Evolutionary conservation across 345 rosid genomes (phyloP).

Genomic region (Hirschfeldia incana): DNA sequence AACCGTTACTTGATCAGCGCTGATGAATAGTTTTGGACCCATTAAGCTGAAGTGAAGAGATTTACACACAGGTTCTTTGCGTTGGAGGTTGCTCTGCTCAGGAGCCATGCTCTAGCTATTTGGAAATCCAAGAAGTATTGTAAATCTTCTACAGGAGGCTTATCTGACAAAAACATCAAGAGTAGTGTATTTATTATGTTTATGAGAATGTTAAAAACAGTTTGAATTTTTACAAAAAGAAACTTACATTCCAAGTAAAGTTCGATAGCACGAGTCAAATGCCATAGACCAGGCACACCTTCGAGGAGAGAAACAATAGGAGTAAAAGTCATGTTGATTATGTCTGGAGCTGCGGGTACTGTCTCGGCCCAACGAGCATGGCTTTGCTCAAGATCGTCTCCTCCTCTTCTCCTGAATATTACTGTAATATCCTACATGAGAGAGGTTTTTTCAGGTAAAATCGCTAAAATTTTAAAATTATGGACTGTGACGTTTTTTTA

Average conservation of each 20-base stretch:
- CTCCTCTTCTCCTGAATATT: conserved; percentile 97
- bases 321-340: conserved; percentile 85
- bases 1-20: conserved; percentile 95
- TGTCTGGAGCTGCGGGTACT: conserved; percentile 78
- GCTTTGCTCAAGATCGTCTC: conserved; percentile 97
- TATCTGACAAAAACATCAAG: too few relatives aligned
- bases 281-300: conserved; percentile 84
- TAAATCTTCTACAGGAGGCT: conserved; percentile 84
- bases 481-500: background rate
- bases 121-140: conserved; percentile 95
- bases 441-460: conserved; percentile 34
- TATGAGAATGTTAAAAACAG: too few relatives aligned
- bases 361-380: conserved; percentile 88
- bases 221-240: background rate
- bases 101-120: conserved; percentile 89
- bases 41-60: conserved; percentile 97
- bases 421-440: conserved; percentile 96
- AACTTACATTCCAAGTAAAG: conserved; percentile 91
- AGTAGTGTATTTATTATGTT: too few relatives aligned
- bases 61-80: conserved; percentile 87
- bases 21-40: conserved; percentile 97
- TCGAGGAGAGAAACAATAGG: conserved; percentile 86
- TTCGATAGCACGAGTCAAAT: conserved; percentile 83
- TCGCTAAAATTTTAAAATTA: too few relatives aligned
- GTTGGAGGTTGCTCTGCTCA: conserved; percentile 78